These are phyloP conservation scores for Plasmodium reichenowi DNA, from an alignment of 169 alveolate genomes.

Conservation along the genomic window DNA sequence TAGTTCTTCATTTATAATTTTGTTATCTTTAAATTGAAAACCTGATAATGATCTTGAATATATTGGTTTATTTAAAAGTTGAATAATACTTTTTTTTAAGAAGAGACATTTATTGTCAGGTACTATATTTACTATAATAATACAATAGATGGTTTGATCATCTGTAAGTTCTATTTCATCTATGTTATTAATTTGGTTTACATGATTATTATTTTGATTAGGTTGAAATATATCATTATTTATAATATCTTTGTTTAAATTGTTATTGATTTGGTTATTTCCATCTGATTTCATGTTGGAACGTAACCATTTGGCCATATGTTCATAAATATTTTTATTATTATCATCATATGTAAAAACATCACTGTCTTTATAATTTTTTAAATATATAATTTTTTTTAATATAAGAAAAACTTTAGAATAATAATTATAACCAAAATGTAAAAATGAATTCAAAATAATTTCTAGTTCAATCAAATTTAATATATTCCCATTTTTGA, in stretches of 20 bases:
- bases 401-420: conserved; percentile 15
- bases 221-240: not conserved
- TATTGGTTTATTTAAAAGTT: conserved; percentile 34
- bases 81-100: conserved; percentile 17
- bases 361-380: not conserved
- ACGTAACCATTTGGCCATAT: no score
- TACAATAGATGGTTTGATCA: conserved; percentile 36
- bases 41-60: conserved; percentile 51
- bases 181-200: conserved; percentile 3
- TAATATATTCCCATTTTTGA: conserved; percentile 11
- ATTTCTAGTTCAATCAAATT: conserved; percentile 39
- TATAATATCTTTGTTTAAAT: not conserved
- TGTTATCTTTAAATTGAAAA: conserved; percentile 29
- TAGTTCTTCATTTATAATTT: conserved; percentile 22
- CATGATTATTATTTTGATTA: not conserved
- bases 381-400: conserved; percentile 30
- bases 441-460: conserved; percentile 18
- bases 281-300: not conserved
- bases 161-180: conserved; percentile 10
- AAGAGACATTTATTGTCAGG: conserved; percentile 20
- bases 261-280: not conserved
- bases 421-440: conserved; percentile 28
- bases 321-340: not conserved
- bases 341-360: conserved; percentile 21
- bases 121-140: conserved; percentile 31